Percentiles rank a stretch among this genome's conserved stretches.
Conservation (phyloP, 495 filamentous ascomycete species). For the Penicillium parvum region DNA sequence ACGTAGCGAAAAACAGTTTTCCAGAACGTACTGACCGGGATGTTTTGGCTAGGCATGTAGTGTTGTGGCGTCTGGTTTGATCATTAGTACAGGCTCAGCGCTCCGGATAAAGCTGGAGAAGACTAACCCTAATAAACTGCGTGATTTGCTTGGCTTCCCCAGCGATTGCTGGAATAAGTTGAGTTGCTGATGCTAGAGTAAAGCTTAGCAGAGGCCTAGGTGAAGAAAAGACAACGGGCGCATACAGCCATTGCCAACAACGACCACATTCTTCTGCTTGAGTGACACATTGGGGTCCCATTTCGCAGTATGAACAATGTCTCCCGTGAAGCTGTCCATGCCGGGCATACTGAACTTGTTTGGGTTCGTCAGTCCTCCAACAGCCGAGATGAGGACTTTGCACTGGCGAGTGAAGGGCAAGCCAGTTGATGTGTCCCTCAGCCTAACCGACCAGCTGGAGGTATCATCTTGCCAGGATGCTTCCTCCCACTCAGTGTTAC, state of each 20-base stretch:
- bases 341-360: not conserved
- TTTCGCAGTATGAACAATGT: constrained; percentile 50
- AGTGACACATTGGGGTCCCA: constrained; percentile 45
- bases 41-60: not conserved
- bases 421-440: constrained; percentile 13
- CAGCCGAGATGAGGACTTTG: constrained; percentile 47
- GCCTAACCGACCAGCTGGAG: constrained; percentile 15
- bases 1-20: not conserved
- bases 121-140: constrained; percentile 46
- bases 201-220: not conserved
- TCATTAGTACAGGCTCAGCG: not conserved
- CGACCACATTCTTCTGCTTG: constrained; percentile 47
- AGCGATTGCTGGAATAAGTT: constrained; percentile 30
- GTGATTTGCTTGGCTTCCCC: constrained; percentile 45
- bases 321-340: constrained; percentile 41
- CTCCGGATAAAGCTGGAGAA: too few species aligned
- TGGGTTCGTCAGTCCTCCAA: constrained; percentile 34
- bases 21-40: not conserved
- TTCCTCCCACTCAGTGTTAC: constrained; percentile 17
- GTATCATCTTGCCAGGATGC: constrained; percentile 18
- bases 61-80: not conserved
- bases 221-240: not conserved
- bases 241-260: constrained; percentile 56
- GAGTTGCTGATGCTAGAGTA: constrained; percentile 21
- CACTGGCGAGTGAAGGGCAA: constrained; percentile 25